Evolutionary conservation across 495 filamentous ascomycete genomes (phyloP).

Genomic region (Parachaetomium inaequale): DNA sequence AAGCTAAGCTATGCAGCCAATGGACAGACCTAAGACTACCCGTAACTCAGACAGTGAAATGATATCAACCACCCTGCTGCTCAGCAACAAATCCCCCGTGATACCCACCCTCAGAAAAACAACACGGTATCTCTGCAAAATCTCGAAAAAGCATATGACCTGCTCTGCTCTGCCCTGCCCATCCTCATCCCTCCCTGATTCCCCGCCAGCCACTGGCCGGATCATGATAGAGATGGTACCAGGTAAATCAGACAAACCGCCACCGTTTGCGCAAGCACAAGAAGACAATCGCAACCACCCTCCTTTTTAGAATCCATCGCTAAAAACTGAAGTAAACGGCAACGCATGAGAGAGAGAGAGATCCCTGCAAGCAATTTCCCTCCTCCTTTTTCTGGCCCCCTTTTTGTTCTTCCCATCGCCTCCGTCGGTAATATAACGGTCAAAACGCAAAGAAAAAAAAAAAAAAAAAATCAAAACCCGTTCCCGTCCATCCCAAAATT

Average conservation of each 20-base stretch:
- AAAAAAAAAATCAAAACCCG: slow-evolving; percentile 18
- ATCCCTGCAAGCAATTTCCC: background rate
- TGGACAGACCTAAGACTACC: background rate
- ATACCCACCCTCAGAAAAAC: background rate
- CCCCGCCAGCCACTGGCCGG: too few relatives aligned
- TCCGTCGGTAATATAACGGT: too few relatives aligned
- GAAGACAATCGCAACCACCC: too few relatives aligned
- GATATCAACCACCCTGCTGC: background rate
- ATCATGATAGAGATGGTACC: background rate
- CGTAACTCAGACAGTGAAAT: background rate
- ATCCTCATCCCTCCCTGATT: background rate
- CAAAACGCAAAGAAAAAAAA: background rate
- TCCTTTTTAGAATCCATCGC: background rate
- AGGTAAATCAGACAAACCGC: background rate
- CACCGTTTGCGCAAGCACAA: background rate
- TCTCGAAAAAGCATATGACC: background rate
- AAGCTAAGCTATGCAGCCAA: background rate
- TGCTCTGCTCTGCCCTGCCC: background rate
- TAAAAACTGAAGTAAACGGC: background rate
- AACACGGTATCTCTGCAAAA: background rate
- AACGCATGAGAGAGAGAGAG: background rate
- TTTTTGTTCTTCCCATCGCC: background rate
- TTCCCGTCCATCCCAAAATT: slow-evolving; percentile 38
- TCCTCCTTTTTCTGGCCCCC: background rate
- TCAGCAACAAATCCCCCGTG: slow-evolving; percentile 1